Conservation (phyloP, 768 basidiomycete genomes). For the Boletus reticulatus region DNA sequence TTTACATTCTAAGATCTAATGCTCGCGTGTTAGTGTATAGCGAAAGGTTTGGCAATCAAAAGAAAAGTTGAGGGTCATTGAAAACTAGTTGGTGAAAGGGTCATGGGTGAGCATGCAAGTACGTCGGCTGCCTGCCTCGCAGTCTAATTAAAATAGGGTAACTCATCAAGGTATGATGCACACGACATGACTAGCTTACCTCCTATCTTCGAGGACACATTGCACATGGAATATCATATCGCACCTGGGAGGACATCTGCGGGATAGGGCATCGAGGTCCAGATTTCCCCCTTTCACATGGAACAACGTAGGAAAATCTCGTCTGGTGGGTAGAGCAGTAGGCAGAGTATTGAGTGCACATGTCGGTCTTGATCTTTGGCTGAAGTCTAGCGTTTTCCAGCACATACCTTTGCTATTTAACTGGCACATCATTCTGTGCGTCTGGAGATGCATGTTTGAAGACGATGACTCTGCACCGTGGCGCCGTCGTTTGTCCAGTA, state of each 20-base stretch:
- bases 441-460: neutral
- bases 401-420: conserved; percentile 22
- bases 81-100: neutral
- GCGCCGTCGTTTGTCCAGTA: conserved; percentile 11
- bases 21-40: neutral
- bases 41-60: neutral
- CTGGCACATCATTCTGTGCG: conserved; percentile 4
- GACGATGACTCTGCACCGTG: neutral
- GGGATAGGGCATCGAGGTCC: neutral
- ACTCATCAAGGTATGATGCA: neutral
- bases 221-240: conserved; percentile 3
- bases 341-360: conserved; percentile 11
- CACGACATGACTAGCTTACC: neutral
- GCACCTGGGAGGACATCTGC: fast-evolving
- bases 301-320: neutral
- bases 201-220: conserved; percentile 5
- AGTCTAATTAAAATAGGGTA: neutral
- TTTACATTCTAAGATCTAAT: conserved; percentile 5
- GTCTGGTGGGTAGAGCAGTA: conserved; percentile 5
- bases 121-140: neutral
- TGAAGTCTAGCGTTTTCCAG: conserved; percentile 4
- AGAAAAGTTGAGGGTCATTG: neutral
- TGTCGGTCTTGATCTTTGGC: conserved; percentile 9
- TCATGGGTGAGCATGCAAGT: neutral
- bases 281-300: neutral